Base-by-base conservation (phyloP, 768 basidiomycete species). In the Psilocybe sp. region DNA sequence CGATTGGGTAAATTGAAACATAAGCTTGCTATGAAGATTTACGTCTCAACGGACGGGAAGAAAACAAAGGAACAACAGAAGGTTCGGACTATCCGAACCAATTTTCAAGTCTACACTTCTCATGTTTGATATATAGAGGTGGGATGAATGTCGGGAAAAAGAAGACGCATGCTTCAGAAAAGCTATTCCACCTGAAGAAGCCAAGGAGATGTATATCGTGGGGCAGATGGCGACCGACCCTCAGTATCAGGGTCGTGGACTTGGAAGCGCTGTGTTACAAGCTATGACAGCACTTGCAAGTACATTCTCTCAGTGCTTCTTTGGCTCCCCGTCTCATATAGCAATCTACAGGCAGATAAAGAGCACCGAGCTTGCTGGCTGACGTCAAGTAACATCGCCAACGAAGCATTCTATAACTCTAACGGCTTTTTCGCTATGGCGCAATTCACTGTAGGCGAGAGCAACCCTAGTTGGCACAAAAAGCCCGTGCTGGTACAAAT, bases 211-310 rank as follows among this genome's bases (percentile, higher is more conserved):
- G 69, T 58, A 64, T 34, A 63, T 60, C 33, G 44, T 71, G 7
- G 56, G 64, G 14, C 41, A 60, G 7, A 43, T 72, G 18, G 62
- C 60, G 42, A 67, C 66, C 10, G 63, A 60, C 14, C 67, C 63
- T 1, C 46, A 31, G 13, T 36, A 46, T 36, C 69, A 67, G 49
- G 60, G 66, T 3, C 56, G 49, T 15, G 69, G 71, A 0, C 67
- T 66, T 46, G 69, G 65, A 9, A 52, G 60, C 14, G 62, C 64
- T 18, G 55, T 72, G 11, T 44, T 72, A 8, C 57, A 67, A n/a
- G 47, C 61, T 0, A 44, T 63, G 12, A 60, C 56, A 3, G 46
- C 53, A 3, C 40, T 59, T 40, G 70, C 69, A 42, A 46, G 60
- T 44, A 28, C 4, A 41, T 7, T 28, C 23, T 7, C 23, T 7